Conservation (phyloP, 225 moss, liverwort and hornwort species). For the Physcomitrium patens region DNA sequence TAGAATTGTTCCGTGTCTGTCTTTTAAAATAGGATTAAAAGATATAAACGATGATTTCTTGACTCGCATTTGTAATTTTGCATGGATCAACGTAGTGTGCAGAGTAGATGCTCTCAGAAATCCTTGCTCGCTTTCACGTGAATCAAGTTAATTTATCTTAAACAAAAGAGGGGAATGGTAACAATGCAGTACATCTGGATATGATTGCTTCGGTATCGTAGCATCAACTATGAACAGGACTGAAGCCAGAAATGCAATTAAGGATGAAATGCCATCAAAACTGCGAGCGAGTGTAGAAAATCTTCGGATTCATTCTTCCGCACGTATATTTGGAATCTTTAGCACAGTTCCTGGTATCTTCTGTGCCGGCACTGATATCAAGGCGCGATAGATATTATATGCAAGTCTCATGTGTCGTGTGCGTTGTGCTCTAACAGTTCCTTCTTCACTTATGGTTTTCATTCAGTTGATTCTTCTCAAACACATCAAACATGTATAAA, state of each 20-base stretch:
- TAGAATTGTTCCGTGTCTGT: not conserved
- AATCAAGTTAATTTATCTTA: not conserved
- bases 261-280: constrained; percentile 86
- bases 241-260: constrained; percentile 87
- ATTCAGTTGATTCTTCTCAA: not conserved
- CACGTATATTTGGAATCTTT: constrained; percentile 71
- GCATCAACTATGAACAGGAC: constrained; percentile 84
- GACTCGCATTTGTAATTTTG: not conserved
- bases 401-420: constrained; percentile 2
- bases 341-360: constrained; percentile 90
- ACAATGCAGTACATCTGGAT: not conserved
- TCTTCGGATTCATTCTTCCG: constrained; percentile 70
- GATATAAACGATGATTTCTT: not conserved
- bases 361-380: constrained; percentile 97
- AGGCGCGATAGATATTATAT: constrained; percentile 50
- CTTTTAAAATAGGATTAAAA: not conserved
- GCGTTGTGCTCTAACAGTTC: constrained; percentile 23
- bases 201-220: constrained; percentile 67
- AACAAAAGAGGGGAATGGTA: not conserved
- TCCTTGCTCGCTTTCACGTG: not conserved
- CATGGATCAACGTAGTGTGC: not conserved
- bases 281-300: constrained; percentile 71
- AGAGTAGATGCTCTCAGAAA: not conserved
- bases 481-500: too few species aligned
- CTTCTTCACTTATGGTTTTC: not conserved